Base-by-base conservation (phyloP, 1,139 yeast species). In the Magnusiomyces ingens region DNA sequence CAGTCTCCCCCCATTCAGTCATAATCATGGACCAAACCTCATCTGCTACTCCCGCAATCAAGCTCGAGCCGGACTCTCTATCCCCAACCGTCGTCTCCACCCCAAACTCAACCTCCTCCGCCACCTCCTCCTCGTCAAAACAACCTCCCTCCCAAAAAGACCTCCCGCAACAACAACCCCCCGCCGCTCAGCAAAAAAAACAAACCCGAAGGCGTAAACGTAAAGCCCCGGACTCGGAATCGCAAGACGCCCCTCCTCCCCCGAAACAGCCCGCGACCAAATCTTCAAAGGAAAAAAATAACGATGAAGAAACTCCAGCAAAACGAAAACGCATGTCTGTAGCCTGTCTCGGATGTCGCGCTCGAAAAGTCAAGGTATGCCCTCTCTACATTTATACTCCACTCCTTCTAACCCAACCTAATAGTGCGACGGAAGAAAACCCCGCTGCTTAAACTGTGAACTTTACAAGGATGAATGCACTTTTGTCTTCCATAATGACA, bases 331-430 rank as follows among this genome's bases (percentile, higher is more conserved):
- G 76, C 64, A 81, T 85, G 8, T 72, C 83, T 63, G 80, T 85
- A 0, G 86, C 86, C 1, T 81, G 87, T 63, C 65, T 81, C 48
- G 81, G 85, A 0, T 81, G 87, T 62, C 70, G 86, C 42, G 76
- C 78, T 60, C 69, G 86, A 62, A 69, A 85, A 59, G 79, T 81
- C 57, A 55, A 55, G 48, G 51, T 49, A 15, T 21, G 51, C 42
- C 10, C 29, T 12, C n/a, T 12, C 10, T 17, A 36, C 17, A 3
- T 37, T 37, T 32, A 10, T 6, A 19, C 3, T 15, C 18, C 26
- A 6, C 26, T 18, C 1, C 18, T 46, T 13, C 42, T 35, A 29
- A 22, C 21, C 21, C 15, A 3, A 8, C 32, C 32, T 11, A 15
- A 21, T 36, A 52, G 55, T 81, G 87, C 68, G 87, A 81, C 62